These are phyloP conservation scores for Jaltomata sinuosa DNA, from an alignment of 257 asterid species.

Conservation along the genomic window DNA sequence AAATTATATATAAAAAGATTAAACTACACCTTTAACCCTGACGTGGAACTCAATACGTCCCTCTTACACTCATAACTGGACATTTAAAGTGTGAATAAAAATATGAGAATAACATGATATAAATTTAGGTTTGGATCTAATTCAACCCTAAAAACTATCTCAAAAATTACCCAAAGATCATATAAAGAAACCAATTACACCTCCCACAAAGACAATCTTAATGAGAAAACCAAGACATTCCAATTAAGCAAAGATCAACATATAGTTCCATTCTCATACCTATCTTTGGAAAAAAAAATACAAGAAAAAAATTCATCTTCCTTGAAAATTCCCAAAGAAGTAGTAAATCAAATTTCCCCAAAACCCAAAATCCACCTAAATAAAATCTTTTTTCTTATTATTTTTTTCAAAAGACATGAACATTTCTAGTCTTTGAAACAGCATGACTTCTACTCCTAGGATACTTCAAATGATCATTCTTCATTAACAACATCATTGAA, in stretches of 20 bases:
- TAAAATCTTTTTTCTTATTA: too few relatives aligned
- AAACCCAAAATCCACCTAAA: background rate
- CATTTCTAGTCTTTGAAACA: slow-evolving; percentile 9
- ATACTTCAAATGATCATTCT: slow-evolving; percentile 17
- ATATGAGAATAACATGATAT: too few relatives aligned
- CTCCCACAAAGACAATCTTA: background rate
- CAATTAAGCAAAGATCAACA: background rate
- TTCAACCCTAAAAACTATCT: background rate
- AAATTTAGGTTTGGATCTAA: too few relatives aligned
- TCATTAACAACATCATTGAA: slow-evolving; percentile 10
- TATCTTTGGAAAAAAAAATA: background rate
- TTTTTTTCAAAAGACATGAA: background rate
- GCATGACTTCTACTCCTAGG: slow-evolving; percentile 65
- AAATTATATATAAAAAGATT: background rate
- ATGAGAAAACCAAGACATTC: background rate
- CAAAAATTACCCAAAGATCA: background rate
- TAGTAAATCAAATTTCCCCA: background rate
- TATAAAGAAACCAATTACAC: background rate
- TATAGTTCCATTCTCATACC: background rate
- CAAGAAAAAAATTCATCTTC: background rate
- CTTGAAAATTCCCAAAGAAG: background rate
- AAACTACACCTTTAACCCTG: background rate
- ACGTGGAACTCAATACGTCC: too few relatives aligned
- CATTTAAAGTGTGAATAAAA: too few relatives aligned
- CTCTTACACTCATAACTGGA: too few relatives aligned